Evolutionary conservation across 805 yeast genomes (phyloP).

Genomic region (Ogataea degrootiae): DNA sequence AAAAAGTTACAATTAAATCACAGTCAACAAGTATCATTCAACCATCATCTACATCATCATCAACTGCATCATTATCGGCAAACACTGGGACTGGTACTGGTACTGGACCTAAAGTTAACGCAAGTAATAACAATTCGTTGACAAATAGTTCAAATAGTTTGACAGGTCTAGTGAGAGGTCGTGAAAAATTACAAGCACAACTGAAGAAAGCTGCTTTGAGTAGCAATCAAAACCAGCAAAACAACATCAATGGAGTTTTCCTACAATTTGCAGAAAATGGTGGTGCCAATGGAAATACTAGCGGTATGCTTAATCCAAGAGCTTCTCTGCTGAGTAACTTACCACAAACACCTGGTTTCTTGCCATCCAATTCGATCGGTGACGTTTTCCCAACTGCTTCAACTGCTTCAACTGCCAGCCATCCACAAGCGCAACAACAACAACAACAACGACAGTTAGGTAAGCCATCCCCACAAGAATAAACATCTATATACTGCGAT

Average conservation of each 20-base stretch:
- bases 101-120: not conserved
- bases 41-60: not conserved
- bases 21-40: not conserved
- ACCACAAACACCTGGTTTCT: conserved; percentile 23
- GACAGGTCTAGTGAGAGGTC: conserved; percentile 16
- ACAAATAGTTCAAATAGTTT: not conserved
- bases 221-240: conserved; percentile 7
- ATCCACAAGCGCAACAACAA: not conserved
- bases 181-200: conserved; percentile 21
- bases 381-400: conserved; percentile 16
- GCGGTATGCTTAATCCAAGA: not conserved
- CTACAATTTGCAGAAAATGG: conserved; percentile 8
- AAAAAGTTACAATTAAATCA: not conserved
- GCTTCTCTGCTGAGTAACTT: conserved; percentile 3
- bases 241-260: conserved; percentile 11
- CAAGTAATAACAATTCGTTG: too few species aligned
- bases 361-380: conserved; percentile 19
- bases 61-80: not conserved
- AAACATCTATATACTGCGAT: too few species aligned
- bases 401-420: not conserved
- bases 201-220: conserved; percentile 15
- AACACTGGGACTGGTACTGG: conserved; percentile 1
- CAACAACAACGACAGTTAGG: too few species aligned
- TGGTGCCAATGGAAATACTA: not conserved
- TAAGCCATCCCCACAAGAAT: too few species aligned